Base-by-base conservation (phyloP, 768 basidiomycete genomes). In the Leccinum disarticulatum region DNA sequence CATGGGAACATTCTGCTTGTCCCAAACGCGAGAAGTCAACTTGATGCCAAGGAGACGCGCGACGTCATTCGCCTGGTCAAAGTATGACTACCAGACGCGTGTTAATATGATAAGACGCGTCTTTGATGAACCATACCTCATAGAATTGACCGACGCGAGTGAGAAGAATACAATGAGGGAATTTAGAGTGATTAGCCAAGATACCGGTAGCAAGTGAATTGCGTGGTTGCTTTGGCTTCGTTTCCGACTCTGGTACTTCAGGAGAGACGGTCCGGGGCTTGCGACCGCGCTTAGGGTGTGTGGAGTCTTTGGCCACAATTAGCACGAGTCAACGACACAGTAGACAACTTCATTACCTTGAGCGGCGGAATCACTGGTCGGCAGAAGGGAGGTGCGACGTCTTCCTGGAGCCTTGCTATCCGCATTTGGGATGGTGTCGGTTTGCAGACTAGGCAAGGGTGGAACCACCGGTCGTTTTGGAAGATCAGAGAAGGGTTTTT, bases 71-170 rank as follows among this genome's bases (percentile, higher is more conserved):
- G 95, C 94, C 80, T 95, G 95, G 43, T 91, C 88, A 66, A 96
- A 98, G 72, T 97, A 97, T 0, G 95, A 95, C 95, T 98, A 41
- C 56, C 13, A 0, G 30, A 19, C 30, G 50, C 54, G 60, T 54
- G 67, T 64, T 35, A 54, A 35, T 41, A 59, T 7, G 56, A 53
- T 4, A 11, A 22, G 48, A 55, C 54, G 57, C 51, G 49, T 46
- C 53, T 33, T 22, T 6, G 5, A 48, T 56, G 51, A 2, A 7
- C 22, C 77, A 43, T 70, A 93, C 95, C 83, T 98, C 95, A 69
- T 96, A 98, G 73, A 98, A 98, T 66, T 93, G 88, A 14, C 95
- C 95, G 11, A 98, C 94, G 55, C 93, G 85, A 8, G 95, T 98
- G 17, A 98, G 81, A 27, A 98, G 79, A 30, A 97, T 80, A 69